These are phyloP conservation scores for Penicillium argentinense DNA, from an alignment of 495 filamentous ascomycete genomes.

Conservation along the genomic window DNA sequence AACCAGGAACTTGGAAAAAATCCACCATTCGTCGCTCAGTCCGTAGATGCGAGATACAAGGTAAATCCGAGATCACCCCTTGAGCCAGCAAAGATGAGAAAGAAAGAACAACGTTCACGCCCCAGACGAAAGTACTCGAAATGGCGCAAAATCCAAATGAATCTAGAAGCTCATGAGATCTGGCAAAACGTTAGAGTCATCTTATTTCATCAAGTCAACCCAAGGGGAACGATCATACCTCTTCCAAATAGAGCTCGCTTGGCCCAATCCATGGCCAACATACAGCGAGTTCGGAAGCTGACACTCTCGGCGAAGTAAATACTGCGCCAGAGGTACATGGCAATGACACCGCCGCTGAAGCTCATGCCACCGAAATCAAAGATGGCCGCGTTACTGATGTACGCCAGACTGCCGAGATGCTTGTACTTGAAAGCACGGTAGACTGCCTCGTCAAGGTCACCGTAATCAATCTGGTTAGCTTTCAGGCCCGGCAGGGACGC, in stretches of 20 bases:
- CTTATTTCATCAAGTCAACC: slow-evolving; percentile 1
- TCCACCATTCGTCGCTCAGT: too few species aligned
- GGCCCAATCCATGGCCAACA: slow-evolving; percentile 98
- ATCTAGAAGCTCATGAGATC: slow-evolving; percentile 68
- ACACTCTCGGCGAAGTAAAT: slow-evolving; percentile 99
- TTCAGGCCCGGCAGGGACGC: slow-evolving; percentile 71
- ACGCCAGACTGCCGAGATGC: slow-evolving; percentile 89
- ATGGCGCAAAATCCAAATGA: too few species aligned
- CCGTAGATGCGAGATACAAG: too few species aligned
- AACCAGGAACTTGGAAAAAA: too few species aligned
- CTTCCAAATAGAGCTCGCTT: slow-evolving; percentile 94
- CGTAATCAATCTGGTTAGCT: slow-evolving; percentile 79
- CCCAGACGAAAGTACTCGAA: too few species aligned
- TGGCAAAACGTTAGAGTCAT: slow-evolving; percentile 24
- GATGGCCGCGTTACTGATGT: slow-evolving; percentile 93
- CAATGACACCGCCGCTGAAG: slow-evolving; percentile 81
- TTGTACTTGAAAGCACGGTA: slow-evolving; percentile 96
- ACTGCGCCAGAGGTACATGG: slow-evolving; percentile 94
- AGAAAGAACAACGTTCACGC: too few species aligned
- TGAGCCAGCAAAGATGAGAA: too few species aligned
- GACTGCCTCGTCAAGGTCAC: slow-evolving; percentile 87
- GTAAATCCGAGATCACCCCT: too few species aligned
- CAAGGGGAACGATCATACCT: slow-evolving; percentile 60
- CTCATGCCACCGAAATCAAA: slow-evolving; percentile 84
- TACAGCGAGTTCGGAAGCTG: slow-evolving; percentile 79